Evolutionary conservation across 768 basidiomycete species (phyloP).

Genomic region (Xanthoconium purpureum): DNA sequence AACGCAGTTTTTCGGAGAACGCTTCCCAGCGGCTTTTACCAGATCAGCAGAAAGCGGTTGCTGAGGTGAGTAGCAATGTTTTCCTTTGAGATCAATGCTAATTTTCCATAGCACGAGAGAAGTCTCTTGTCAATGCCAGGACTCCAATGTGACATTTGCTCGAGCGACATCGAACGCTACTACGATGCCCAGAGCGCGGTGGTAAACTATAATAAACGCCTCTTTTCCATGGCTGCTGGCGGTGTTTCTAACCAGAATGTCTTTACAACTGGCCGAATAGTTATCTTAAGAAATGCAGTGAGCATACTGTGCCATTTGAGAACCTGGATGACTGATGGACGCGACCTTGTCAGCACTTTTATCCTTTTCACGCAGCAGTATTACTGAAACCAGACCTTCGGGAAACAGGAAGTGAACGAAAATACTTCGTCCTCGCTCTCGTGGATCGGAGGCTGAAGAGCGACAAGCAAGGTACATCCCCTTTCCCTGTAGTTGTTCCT

Average conservation of each 20-base stretch:
- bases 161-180: slow-evolving; percentile 66
- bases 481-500: background rate
- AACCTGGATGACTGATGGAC: background rate
- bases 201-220: slow-evolving; percentile 55
- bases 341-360: slow-evolving; percentile 62
- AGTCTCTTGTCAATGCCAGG: slow-evolving; percentile 57
- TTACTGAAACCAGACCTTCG: slow-evolving; percentile 63
- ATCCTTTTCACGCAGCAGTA: slow-evolving; percentile 63
- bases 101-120: slow-evolving; percentile 61
- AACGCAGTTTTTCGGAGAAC: slow-evolving; percentile 97
- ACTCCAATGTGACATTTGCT: slow-evolving; percentile 66
- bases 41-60: slow-evolving; percentile 86
- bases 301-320: slow-evolving; percentile 22
- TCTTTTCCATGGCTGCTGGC: slow-evolving; percentile 57
- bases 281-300: slow-evolving; percentile 81
- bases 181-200: slow-evolving; percentile 72
- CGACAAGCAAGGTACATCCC: slow-evolving; percentile 46
- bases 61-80: slow-evolving; percentile 53
- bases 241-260: slow-evolving; percentile 67
- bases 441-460: slow-evolving; percentile 63
- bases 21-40: slow-evolving; percentile 89
- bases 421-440: slow-evolving; percentile 69
- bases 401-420: slow-evolving; percentile 47
- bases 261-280: slow-evolving; percentile 71
- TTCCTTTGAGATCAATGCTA: slow-evolving; percentile 5